Conservation (phyloP, 768 basidiomycete species). For the Tephrocybe sp. region DNA sequence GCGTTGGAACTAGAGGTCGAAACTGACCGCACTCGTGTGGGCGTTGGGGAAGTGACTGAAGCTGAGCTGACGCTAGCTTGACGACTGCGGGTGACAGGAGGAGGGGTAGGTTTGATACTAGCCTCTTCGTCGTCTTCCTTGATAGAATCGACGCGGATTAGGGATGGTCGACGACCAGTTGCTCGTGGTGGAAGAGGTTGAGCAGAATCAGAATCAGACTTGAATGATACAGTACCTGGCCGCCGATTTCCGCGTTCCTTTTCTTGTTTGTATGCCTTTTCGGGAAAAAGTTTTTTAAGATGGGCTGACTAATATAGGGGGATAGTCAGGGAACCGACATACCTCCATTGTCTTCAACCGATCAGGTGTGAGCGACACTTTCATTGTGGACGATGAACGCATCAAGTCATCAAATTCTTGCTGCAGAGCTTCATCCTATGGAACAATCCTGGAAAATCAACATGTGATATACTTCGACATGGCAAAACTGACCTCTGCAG, state of each 20-base stretch:
- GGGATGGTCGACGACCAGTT: constrained; percentile 37
- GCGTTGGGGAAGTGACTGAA: constrained; percentile 29
- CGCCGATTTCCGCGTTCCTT: constrained; percentile 47
- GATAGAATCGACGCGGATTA: constrained; percentile 61
- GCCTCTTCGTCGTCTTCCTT: constrained; percentile 64
- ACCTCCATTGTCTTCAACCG: constrained; percentile 93
- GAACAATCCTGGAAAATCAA: constrained; percentile 7
- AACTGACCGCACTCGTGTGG: constrained; percentile 36
- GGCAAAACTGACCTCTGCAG: constrained; percentile 32
- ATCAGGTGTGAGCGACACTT: constrained; percentile 93
- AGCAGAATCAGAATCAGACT: constrained; percentile 32
- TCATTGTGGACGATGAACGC: constrained; percentile 88
- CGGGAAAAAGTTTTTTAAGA: constrained; percentile 21
- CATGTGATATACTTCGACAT: constrained; percentile 8
- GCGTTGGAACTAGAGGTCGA: constrained; percentile 33
- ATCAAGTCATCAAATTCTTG: constrained; percentile 94
- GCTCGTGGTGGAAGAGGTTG: constrained; percentile 27
- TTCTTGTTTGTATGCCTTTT: constrained; percentile 73
- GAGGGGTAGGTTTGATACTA: constrained; percentile 24
- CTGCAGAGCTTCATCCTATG: constrained; percentile 52
- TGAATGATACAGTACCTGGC: constrained; percentile 31
- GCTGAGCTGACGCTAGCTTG: constrained; percentile 44
- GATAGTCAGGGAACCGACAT: constrained; percentile 29
- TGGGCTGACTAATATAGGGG: constrained; percentile 31
- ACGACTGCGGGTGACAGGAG: constrained; percentile 32